Evolutionary conservation across 805 yeast species (phyloP), one percentile per base, ranked within the genome.

Genomic region (Candida ortonii): DNA sequence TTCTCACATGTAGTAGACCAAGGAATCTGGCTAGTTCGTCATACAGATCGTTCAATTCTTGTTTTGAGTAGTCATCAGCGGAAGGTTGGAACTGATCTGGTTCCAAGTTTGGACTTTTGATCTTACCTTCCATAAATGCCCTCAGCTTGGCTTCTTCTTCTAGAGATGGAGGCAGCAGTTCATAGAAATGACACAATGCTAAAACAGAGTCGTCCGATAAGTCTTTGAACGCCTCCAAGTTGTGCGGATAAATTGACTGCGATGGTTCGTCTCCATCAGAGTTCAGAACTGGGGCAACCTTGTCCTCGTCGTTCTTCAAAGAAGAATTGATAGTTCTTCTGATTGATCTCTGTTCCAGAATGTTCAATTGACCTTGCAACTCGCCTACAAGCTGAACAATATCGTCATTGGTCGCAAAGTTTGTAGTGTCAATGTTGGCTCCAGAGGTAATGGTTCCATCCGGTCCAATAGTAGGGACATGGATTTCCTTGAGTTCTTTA

Each of bases 361-460:
- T 65, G 34, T 84, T 89, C 51, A 89, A 68, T 61, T 89, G 97
- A 7, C 85, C 84, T 60, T 89, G 97, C 36, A 89, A 64, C 58
- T 89, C 97, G 8, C 85, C 86, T 10, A 88, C 97, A 28, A 89
- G 67, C 53, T 86, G 90, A 3, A 84, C 84, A 9, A 89, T 63
- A 53, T 90, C 97, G 38, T 84, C 94, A 46, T 85, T 82, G 3
- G 90, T 78, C 22, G 80, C 85, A 44, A 70, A 80, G 43, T 81
- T 86, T 3, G 71, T 55, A 1, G 76, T 54, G 39, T 76, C 81
- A 33, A 50, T 34, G n/a, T 30, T 30, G 7, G 33, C 21, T 3
- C 30, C 16, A 4, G 25, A 30, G 12, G 35, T 15, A 2, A 32
- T 18, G 6, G 38, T 25, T 3, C 50, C 49, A 11, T 52, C 53